Percentiles rank a stretch among this genome's conserved stretches.
phyloP scores from a whole-genome alignment of 1,284 basidiomycete genomes.

The Tetrapyrgos nigripes region DNA sequence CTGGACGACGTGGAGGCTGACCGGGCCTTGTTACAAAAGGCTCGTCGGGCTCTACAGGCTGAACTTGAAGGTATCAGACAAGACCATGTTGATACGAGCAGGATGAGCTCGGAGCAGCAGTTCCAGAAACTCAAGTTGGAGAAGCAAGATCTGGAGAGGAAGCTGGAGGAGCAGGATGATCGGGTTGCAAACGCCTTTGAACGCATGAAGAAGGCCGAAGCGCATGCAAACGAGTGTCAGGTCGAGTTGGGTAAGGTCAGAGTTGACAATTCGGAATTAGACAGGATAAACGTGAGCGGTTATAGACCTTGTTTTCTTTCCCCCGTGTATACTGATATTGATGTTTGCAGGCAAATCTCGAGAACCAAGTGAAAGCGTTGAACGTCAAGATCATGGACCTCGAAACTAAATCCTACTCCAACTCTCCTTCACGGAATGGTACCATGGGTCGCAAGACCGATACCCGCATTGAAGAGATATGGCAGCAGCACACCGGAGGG shows the following conservation, averaged over 20 bases:
- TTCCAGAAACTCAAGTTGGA: conserved; percentile 77
- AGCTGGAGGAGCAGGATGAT: conserved; percentile 80
- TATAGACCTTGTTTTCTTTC: conserved; percentile 1
- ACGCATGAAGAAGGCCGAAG: conserved; percentile 82
- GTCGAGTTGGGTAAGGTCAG: conserved; percentile 76
- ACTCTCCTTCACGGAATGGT: conserved; percentile 61
- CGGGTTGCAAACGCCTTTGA: conserved; percentile 75
- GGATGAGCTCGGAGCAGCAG: conserved; percentile 76
- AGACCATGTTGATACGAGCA: conserved; percentile 73
- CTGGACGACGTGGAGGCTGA: conserved; percentile 88
- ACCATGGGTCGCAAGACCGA: conserved; percentile 64
- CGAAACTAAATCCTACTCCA: conserved; percentile 77
- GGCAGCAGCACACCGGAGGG: conserved; percentile 60
- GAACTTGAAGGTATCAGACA: conserved; percentile 83
- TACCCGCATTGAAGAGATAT: conserved; percentile 75
- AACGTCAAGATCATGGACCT: conserved; percentile 83
- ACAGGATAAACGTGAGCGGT: conserved; percentile 73
- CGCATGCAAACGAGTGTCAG: conserved; percentile 77
- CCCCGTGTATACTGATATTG: conserved; percentile 5
- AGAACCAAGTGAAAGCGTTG: conserved; percentile 84
- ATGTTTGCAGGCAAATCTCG: conserved; percentile 68
- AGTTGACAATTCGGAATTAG: conserved; percentile 80
- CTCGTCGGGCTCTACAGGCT: conserved; percentile 80
- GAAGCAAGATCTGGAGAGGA: conserved; percentile 82
- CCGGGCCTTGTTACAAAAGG: conserved; percentile 79